Percentiles rank a stretch among this genome's conserved stretches.
Conservation (phyloP, 108 stramenopile species). For the Nitzschia sp. region DNA sequence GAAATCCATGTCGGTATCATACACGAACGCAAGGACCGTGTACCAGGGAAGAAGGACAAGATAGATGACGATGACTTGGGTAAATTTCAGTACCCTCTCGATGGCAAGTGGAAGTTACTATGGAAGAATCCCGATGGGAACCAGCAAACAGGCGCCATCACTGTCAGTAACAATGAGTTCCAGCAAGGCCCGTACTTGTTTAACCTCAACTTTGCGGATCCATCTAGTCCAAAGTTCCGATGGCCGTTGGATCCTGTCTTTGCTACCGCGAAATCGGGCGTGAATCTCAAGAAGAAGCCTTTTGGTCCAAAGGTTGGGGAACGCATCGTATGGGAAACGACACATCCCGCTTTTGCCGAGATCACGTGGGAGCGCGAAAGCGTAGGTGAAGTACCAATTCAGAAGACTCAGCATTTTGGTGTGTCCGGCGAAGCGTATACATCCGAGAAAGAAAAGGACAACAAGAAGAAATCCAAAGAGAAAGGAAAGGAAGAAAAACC, state of each 20-base stretch:
- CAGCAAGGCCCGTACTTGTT: conserved; percentile 30
- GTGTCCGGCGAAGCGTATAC: conserved; percentile 12
- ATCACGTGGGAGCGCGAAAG: conserved; percentile 29
- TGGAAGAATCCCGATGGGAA: conserved; percentile 22
- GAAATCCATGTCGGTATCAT: conserved; percentile 25
- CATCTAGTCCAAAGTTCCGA: conserved; percentile 14
- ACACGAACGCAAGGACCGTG: conserved; percentile 26
- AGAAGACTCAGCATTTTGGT: conserved; percentile 18
- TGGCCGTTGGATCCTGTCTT: conserved; percentile 30
- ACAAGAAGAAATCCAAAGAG: too few relatives aligned
- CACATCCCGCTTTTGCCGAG: conserved; percentile 21
- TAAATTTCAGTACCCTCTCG: conserved; percentile 18
- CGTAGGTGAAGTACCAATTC: conserved; percentile 11
- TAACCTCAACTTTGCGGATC: conserved; percentile 29
- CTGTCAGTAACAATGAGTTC: conserved; percentile 25
- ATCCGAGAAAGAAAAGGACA: not conserved
- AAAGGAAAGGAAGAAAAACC: not conserved
- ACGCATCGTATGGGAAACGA: conserved; percentile 25
- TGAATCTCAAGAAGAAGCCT: conserved; percentile 23
- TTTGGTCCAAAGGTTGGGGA: conserved; percentile 23
- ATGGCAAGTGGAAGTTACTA: conserved; percentile 24
- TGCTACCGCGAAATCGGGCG: conserved; percentile 16
- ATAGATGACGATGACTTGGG: not conserved
- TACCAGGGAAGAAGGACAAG: conserved; percentile 1
- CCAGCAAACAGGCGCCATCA: conserved; percentile 19